Evolutionary conservation across 306 rosid species (phyloP).

Genomic region (Cyclanthera cordifolia): DNA sequence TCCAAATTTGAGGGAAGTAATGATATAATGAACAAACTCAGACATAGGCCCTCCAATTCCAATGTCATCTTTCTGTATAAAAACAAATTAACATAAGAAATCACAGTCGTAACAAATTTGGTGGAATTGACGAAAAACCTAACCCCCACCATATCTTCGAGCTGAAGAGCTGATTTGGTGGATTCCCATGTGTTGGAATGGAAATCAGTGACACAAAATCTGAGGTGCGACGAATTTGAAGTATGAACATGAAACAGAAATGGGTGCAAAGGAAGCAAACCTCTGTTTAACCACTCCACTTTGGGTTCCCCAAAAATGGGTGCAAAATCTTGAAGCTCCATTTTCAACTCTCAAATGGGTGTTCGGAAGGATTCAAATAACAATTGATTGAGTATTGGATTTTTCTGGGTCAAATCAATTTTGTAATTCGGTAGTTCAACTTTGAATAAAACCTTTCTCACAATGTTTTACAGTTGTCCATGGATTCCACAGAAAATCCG

Average conservation of each 20-base stretch:
- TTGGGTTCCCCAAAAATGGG: conserved; percentile 53
- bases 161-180: conserved; percentile 40
- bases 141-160: conserved; percentile 61
- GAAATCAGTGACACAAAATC: conserved; percentile 55
- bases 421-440: too few species aligned
- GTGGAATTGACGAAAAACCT: background rate
- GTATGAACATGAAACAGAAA: conserved; percentile 49
- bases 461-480: too few species aligned
- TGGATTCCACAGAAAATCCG: too few species aligned
- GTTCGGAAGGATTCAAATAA: background rate
- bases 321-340: conserved; percentile 50
- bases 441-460: too few species aligned
- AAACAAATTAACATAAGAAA: background rate
- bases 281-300: conserved; percentile 29
- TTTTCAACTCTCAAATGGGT: background rate
- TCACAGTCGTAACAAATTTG: too few species aligned
- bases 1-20: conserved; percentile 51
- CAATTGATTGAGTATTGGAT: background rate
- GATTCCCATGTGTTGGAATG: conserved; percentile 59
- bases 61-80: conserved; percentile 59
- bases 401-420: background rate
- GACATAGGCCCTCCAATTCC: conserved; percentile 80
- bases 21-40: conserved; percentile 61
- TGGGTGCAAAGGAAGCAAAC: conserved; percentile 18
- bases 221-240: conserved; percentile 39